Percentiles rank a stretch among this genome's conserved stretches.
Conservation (phyloP, 257 asterid genomes). For the Ajuga chamaepitys region DNA sequence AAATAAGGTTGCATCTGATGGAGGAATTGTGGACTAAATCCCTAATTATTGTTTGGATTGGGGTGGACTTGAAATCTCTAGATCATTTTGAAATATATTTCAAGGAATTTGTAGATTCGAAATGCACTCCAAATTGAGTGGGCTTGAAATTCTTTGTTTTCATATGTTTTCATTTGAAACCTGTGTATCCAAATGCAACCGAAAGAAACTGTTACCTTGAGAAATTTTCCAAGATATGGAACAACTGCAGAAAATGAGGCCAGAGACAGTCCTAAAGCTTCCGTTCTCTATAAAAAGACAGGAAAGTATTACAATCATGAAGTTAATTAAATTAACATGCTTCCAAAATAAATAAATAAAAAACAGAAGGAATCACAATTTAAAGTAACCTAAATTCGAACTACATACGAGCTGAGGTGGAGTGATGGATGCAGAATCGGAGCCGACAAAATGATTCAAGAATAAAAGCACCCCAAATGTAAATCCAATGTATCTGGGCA, state of each 20-base stretch:
- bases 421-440: slow-evolving; percentile 52
- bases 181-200: background rate
- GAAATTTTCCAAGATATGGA: slow-evolving; percentile 83
- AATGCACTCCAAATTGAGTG: too few species aligned
- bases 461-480: slow-evolving; percentile 69
- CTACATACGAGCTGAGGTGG: slow-evolving; percentile 64
- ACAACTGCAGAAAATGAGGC: slow-evolving; percentile 67
- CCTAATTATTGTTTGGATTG: too few species aligned
- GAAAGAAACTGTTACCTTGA: slow-evolving; percentile 44
- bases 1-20: too few species aligned
- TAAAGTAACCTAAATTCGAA: background rate
- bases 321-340: background rate
- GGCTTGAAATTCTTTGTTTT: too few species aligned
- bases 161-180: too few species aligned
- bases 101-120: too few species aligned
- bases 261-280: slow-evolving; percentile 72
- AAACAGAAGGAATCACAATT: background rate
- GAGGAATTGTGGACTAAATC: too few species aligned
- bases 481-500: slow-evolving; percentile 92
- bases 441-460: slow-evolving; percentile 71
- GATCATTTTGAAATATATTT: too few species aligned
- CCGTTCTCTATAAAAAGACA: slow-evolving; percentile 57
- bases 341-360: background rate
- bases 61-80: too few species aligned
- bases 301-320: background rate